These are phyloP conservation scores for Graphilbum ipis-grandicollis DNA, from an alignment of 2,329 filamentous ascomycete genomes.

Conservation along the genomic window DNA sequence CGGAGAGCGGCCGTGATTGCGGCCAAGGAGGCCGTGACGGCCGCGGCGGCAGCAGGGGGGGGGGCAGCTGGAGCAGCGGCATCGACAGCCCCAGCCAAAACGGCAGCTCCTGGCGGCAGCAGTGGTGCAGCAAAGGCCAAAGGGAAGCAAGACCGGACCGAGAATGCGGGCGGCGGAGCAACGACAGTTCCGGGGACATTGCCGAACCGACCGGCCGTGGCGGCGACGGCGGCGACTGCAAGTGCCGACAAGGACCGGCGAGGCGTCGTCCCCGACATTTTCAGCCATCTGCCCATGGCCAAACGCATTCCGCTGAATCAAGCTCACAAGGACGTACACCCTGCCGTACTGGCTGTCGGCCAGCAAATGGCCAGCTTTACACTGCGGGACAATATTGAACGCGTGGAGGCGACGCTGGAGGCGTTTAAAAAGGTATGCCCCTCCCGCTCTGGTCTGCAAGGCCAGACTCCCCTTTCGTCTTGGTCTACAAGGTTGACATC, in stretches of 20 bases:
- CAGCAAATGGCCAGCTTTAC: conserved; percentile 82
- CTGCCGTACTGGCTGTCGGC: conserved; percentile 67
- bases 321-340: conserved; percentile 66
- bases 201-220: conserved; percentile 26
- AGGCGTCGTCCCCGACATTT: conserved; percentile 50
- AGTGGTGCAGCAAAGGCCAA: conserved; percentile 21
- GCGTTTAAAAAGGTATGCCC: conserved; percentile 67
- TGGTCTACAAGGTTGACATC: too few relatives aligned
- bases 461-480: too few relatives aligned
- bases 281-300: conserved; percentile 66
- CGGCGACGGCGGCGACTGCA: conserved; percentile 26
- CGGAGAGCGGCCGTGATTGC: conserved; percentile 57
- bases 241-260: conserved; percentile 41
- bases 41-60: conserved; percentile 12
- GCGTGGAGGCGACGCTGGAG: conserved; percentile 72
- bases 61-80: not conserved
- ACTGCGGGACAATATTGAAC: conserved; percentile 75
- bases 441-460: too few relatives aligned
- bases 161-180: conserved; percentile 15
- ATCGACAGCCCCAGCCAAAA: conserved; percentile 28
- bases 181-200: conserved; percentile 6
- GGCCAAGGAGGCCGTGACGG: conserved; percentile 23
- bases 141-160: conserved; percentile 8
- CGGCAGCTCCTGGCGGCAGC: conserved; percentile 29
- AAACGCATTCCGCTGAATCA: conserved; percentile 34